Conservation (phyloP, 129 eudicot genomes). For the Flaveria linearis region DNA sequence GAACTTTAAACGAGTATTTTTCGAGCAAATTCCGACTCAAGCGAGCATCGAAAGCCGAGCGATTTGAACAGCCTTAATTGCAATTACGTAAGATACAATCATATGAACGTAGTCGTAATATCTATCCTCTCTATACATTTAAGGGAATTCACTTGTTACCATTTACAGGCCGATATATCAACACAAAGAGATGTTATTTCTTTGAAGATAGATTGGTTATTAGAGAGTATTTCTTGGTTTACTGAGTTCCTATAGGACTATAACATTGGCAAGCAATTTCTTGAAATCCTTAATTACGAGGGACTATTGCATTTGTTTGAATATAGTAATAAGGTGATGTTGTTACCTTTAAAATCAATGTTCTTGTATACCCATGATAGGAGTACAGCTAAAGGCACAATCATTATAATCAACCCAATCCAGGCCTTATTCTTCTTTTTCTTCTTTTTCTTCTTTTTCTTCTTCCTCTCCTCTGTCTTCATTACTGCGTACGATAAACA, state of each 20-base stretch:
- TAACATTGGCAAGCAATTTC: background rate
- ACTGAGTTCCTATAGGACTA: background rate
- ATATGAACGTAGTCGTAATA: background rate
- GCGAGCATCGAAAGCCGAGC: too few species aligned
- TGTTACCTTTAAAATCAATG: too few species aligned
- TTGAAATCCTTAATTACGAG: too few species aligned
- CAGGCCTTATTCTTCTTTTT: slow-evolving; percentile 3
- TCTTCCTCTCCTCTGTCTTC: background rate
- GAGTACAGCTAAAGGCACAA: slow-evolving; percentile 27
- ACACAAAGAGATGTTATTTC: background rate
- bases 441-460: slow-evolving; percentile 8
- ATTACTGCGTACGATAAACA: slow-evolving; percentile 16
- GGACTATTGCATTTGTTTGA: too few species aligned
- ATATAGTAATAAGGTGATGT: background rate
- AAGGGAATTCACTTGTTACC: background rate
- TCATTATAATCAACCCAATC: slow-evolving; percentile 26
- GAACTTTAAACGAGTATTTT: too few species aligned
- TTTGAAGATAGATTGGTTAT: background rate
- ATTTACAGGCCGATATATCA: background rate
- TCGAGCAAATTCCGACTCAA: too few species aligned
- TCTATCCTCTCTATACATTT: background rate
- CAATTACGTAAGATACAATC: background rate
- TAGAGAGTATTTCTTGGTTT: background rate
- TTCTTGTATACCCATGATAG: background rate
- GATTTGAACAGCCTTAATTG: background rate